A percentile compares a stretch with the other conserved stretches of the same genome.
Evolutionary conservation across 2,329 filamentous ascomycete genomes (phyloP).

Genomic region (Neurospora crassa): DNA sequence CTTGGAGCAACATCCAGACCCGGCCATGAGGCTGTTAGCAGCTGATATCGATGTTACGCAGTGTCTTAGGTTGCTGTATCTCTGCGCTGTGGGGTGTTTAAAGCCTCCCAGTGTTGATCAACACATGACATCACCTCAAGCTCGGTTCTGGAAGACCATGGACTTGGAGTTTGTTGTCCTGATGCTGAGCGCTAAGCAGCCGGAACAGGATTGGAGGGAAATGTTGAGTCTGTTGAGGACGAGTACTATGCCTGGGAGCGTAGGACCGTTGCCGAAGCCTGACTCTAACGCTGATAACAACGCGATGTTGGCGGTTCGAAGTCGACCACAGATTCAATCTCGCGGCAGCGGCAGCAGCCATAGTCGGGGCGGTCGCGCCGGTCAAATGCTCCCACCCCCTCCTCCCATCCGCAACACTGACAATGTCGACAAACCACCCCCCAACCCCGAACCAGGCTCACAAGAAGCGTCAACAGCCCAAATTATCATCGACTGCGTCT

Average conservation of each 20-base stretch:
- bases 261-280: slow-evolving; percentile 51
- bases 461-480: slow-evolving; percentile 21
- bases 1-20: slow-evolving; percentile 31
- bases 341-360: not conserved
- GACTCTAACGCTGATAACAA: slow-evolving; percentile 30
- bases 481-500: slow-evolving; percentile 51
- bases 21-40: slow-evolving; percentile 33
- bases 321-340: not conserved
- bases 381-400: not conserved
- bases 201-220: slow-evolving; percentile 49
- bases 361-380: not conserved
- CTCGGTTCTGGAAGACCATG: slow-evolving; percentile 58
- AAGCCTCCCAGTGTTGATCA: slow-evolving; percentile 23
- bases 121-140: slow-evolving; percentile 20
- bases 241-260: slow-evolving; percentile 51
- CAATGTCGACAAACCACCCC: not conserved
- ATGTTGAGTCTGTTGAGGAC: slow-evolving; percentile 59
- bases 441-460: not conserved
- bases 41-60: slow-evolving; percentile 51
- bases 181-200: slow-evolving; percentile 58
- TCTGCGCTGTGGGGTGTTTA: slow-evolving; percentile 52
- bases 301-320: slow-evolving; percentile 22
- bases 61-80: slow-evolving; percentile 57
- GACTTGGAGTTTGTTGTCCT: slow-evolving; percentile 57
- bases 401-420: not conserved